These are phyloP conservation scores for Jaapia argillacea DNA, from an alignment of 768 basidiomycete species.

Conservation along the genomic window DNA sequence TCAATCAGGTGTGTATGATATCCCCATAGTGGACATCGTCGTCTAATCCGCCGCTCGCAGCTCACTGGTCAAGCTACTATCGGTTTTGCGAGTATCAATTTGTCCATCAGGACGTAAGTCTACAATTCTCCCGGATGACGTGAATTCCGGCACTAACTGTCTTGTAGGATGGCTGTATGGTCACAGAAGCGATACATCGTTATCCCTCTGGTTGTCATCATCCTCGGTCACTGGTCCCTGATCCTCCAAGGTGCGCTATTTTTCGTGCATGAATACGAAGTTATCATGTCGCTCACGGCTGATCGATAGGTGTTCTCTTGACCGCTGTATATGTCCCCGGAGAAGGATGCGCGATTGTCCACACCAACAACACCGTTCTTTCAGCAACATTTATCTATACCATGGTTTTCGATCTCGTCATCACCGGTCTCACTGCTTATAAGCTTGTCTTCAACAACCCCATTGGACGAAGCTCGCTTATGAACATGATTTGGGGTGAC, in stretches of 20 bases:
- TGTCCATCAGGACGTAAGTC: slow-evolving; percentile 34
- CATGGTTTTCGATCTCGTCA: slow-evolving; percentile 62
- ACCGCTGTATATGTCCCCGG: slow-evolving; percentile 43
- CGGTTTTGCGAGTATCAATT: slow-evolving; percentile 36
- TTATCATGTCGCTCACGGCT: too few species aligned
- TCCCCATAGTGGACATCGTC: too few species aligned
- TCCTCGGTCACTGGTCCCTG: slow-evolving; percentile 62
- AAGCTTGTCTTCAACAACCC: slow-evolving; percentile 33
- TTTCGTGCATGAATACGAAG: too few species aligned
- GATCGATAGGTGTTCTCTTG: slow-evolving; percentile 48
- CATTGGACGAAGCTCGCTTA: slow-evolving; percentile 32
- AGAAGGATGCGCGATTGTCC: slow-evolving; percentile 43
- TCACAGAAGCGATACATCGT: slow-evolving; percentile 45
- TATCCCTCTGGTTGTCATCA: slow-evolving; percentile 37
- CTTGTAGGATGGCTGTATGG: slow-evolving; percentile 54
- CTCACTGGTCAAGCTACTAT: slow-evolving; percentile 33
- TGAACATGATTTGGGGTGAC: slow-evolving; percentile 58
- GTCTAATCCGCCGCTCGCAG: too few species aligned
- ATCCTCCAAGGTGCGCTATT: slow-evolving; percentile 53
- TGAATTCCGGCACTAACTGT: slow-evolving; percentile 3
- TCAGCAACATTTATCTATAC: slow-evolving; percentile 69
- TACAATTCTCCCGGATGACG: background rate
- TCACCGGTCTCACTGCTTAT: slow-evolving; percentile 48
- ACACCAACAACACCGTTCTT: slow-evolving; percentile 53
- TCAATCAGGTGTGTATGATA: slow-evolving; percentile 34